phyloP scores from a whole-genome alignment of 2,329 filamentous ascomycete genomes.

The Polytolypa hystricis region DNA sequence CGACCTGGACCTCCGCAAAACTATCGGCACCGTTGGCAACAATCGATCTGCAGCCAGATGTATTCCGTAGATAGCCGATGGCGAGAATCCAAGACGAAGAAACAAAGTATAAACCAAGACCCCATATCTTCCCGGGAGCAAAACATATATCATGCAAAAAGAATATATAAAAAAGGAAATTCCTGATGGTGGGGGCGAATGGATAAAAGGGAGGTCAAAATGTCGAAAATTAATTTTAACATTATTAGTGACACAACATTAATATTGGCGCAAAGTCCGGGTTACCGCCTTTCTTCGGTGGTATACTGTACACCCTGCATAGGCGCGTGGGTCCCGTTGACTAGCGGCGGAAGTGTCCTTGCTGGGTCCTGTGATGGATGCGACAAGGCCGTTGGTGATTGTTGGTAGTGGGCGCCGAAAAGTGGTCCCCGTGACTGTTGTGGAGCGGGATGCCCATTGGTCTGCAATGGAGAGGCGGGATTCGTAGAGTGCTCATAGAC shows the following conservation, averaged over 20 bases:
- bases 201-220: not conserved
- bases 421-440: constrained; percentile 20
- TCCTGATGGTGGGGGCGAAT: not conserved
- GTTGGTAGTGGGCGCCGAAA: constrained; percentile 14
- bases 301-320: constrained; percentile 44
- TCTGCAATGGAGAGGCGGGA: constrained; percentile 16
- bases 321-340: constrained; percentile 32
- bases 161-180: constrained; percentile 2
- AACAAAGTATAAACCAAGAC: too few species aligned
- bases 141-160: too few species aligned
- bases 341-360: constrained; percentile 36
- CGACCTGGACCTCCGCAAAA: too few species aligned
- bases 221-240: not conserved
- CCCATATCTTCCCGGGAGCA: too few species aligned
- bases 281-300: constrained; percentile 36
- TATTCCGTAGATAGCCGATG: too few species aligned
- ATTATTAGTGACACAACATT: not conserved
- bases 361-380: constrained; percentile 31
- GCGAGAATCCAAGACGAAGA: too few species aligned
- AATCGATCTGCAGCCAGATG: too few species aligned
- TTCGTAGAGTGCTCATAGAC: constrained; percentile 27
- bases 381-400: constrained; percentile 19
- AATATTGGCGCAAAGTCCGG: constrained; percentile 5
- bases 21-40: too few species aligned
- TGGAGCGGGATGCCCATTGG: constrained; percentile 17